Base-by-base conservation (phyloP, 768 basidiomycete species). In the Pleurotus tuoliensis region DNA sequence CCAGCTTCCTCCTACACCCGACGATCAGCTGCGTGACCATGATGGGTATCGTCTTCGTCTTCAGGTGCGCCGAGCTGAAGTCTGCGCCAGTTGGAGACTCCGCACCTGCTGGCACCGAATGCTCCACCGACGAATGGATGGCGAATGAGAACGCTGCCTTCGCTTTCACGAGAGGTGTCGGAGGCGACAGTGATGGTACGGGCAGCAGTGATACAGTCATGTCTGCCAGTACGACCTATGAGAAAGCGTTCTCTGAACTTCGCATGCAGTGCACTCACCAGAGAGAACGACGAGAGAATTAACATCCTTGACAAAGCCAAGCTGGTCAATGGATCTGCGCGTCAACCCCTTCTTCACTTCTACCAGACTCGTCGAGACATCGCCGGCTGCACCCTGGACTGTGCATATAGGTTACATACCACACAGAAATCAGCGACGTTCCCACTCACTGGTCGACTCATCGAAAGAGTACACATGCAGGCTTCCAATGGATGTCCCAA, bases 61-160 rank as follows among this genome's bases (percentile, higher is more conserved):
- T 70, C 38, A 52, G 22, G 20, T 41, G 51, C 9, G 51, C 39
- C 51, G 51, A 39, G 37, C 64, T 62, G 54, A 70, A 71, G 38
- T 69, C 71, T 25, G 61, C 66, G 9, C 63, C 71, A 25, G 66
- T 59, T 25, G 56, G 57, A 34, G 58, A 48, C 12, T 63, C 59
- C 24, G 47, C 60, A 15, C 66, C 67, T 38, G 71, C 65, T 2
- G 67, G 62, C 16, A 69, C 58, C 4, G 71, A 53, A 56, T 82
- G 71, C 58, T 84, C 76, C 25, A 93, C 74, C 25, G 75, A 78
- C 6, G 88, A 82, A 64, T 89, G 78, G 2, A 90, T 69, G 0
- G 87, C 86, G 62, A 99, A 95, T 3, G 92, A 89, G 56, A 94
- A 82, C 0, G 93, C 93, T 15, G 81, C 78, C 68, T 90, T 90